Conservation (phyloP, 2,329 filamentous ascomycete species). For the Chalaropsis ovoidea region DNA sequence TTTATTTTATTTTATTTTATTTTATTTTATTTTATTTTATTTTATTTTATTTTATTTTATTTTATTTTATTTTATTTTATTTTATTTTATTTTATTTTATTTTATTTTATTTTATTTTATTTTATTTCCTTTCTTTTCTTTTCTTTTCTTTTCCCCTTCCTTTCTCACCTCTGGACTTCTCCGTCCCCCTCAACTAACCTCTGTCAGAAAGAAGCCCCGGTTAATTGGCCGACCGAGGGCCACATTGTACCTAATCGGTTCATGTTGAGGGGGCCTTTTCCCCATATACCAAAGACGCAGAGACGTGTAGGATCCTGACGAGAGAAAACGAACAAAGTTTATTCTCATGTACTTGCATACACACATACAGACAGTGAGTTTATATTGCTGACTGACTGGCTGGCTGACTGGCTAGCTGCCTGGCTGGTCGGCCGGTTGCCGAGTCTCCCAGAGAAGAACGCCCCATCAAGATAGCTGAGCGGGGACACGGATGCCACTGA, state of each 20-base stretch:
- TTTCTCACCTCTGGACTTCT: neutral
- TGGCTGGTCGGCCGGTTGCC: neutral
- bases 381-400: too few relatives aligned
- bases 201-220: neutral
- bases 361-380: neutral
- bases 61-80: too few relatives aligned
- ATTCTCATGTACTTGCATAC: neutral
- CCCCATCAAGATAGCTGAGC: neutral
- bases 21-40: too few relatives aligned
- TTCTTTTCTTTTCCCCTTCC: neutral
- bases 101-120: neutral
- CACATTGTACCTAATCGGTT: neutral
- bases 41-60: too few relatives aligned
- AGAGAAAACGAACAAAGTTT: neutral
- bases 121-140: neutral
- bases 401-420: neutral
- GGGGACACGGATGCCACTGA: neutral
- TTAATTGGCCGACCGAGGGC: slow-evolving; percentile 3
- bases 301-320: neutral
- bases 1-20: too few relatives aligned
- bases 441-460: neutral
- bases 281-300: too few relatives aligned
- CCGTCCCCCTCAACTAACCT: neutral
- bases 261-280: neutral
- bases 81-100: too few relatives aligned